Evolutionary conservation across 768 basidiomycete species (phyloP).

Genomic region (Pseudohyphozyma bogoriensis): DNA sequence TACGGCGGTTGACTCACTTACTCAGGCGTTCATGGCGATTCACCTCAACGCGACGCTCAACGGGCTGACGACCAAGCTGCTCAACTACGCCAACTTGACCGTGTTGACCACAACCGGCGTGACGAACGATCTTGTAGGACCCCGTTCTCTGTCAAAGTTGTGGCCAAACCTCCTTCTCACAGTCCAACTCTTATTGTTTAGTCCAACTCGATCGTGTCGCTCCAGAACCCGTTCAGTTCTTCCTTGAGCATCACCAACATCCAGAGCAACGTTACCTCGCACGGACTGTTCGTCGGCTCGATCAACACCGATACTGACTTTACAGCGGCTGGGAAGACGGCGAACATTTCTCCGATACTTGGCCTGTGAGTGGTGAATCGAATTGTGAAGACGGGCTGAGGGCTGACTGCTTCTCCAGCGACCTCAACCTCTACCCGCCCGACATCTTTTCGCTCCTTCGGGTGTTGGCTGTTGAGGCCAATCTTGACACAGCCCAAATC

Average conservation of each 20-base stretch:
- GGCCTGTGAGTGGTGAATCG: constrained; percentile 15
- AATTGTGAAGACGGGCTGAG: too few species aligned
- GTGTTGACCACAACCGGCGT: constrained; percentile 51
- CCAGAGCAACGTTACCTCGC: constrained; percentile 51
- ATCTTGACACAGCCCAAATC: constrained; percentile 51
- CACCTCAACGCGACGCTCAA: constrained; percentile 52
- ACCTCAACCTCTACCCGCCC: constrained; percentile 59
- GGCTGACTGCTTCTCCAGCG: neutral
- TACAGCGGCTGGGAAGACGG: constrained; percentile 47
- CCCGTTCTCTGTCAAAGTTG: constrained; percentile 46
- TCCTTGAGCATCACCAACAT: constrained; percentile 52
- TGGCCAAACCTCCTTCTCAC: too few species aligned
- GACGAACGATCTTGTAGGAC: constrained; percentile 55
- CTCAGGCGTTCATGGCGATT: constrained; percentile 54
- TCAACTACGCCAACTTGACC: constrained; percentile 50
- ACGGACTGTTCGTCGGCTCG: constrained; percentile 53
- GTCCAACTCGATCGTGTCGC: constrained; percentile 31
- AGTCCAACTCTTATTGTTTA: too few species aligned
- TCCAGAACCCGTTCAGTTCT: constrained; percentile 60
- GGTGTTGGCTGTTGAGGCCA: constrained; percentile 55
- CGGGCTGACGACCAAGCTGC: constrained; percentile 50
- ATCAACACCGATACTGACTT: constrained; percentile 52
- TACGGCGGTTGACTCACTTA: constrained; percentile 51
- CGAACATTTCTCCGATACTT: constrained; percentile 51
- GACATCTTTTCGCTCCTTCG: constrained; percentile 62